Evolutionary conservation across 495 filamentous ascomycete genomes (phyloP).

Genomic region (Physcia stellaris): DNA sequence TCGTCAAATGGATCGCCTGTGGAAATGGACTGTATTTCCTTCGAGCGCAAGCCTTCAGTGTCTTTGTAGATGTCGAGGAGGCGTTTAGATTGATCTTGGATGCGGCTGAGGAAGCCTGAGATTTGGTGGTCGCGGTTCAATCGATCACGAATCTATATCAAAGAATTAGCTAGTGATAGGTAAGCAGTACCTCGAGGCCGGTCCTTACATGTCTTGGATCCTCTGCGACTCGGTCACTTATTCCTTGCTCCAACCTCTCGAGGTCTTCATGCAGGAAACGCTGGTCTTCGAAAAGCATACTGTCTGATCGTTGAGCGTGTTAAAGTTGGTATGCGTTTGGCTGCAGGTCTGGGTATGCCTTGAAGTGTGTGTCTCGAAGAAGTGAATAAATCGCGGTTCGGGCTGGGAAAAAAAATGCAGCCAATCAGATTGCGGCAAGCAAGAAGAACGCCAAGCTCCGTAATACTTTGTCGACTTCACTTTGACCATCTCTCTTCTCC

Average conservation of each 20-base stretch:
- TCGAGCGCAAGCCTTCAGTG: constrained; percentile 49
- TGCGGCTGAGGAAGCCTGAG: constrained; percentile 68
- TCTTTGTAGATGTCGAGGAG: constrained; percentile 79
- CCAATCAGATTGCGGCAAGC: no score
- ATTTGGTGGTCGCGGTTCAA: constrained; percentile 85
- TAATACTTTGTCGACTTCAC: no score
- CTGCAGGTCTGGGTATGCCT: no score
- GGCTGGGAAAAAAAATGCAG: no score
- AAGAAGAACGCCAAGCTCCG: no score
- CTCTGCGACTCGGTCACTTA: constrained; percentile 75
- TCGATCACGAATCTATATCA: constrained; percentile 63
- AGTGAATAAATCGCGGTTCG: no score
- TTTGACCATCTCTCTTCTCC: no score
- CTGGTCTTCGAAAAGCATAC: constrained; percentile 83
- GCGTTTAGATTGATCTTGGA: constrained; percentile 70
- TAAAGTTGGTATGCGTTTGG: no score
- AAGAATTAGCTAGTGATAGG: constrained; percentile 14
- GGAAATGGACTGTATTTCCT: constrained; percentile 72
- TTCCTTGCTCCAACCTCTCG: constrained; percentile 85
- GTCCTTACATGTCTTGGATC: constrained; percentile 72
- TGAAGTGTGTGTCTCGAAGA: no score
- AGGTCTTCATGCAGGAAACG: constrained; percentile 88
- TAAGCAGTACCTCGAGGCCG: not conserved
- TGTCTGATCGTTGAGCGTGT: no score
- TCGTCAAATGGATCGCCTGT: constrained; percentile 83